Evolutionary conservation across 257 asterid species (phyloP).

Genomic region (Craterostigma plantagineum): DNA sequence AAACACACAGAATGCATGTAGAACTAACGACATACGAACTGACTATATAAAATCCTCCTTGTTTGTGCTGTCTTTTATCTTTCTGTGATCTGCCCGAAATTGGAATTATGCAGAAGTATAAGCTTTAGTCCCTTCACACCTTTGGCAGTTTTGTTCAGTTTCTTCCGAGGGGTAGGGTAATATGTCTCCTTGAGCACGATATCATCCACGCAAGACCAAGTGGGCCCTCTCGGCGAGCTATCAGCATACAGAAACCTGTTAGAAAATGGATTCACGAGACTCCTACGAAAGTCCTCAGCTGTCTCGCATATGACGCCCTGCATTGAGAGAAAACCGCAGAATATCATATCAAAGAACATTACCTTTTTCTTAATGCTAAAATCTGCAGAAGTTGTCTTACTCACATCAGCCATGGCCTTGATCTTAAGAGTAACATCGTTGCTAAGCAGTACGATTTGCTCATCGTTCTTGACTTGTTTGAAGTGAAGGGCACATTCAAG

Average conservation of each 20-base stretch:
- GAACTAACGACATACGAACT: too few species aligned
- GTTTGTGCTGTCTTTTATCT: too few species aligned
- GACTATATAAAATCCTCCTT: too few species aligned
- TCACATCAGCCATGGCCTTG: conserved; percentile 97
- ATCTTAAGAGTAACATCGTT: conserved; percentile 57
- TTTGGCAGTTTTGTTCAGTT: conserved; percentile 25
- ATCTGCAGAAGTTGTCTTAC: conserved; percentile 15
- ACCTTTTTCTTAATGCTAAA: background rate
- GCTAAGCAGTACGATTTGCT: conserved; percentile 60
- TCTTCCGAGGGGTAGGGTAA: conserved; percentile 37
- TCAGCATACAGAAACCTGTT: conserved; percentile 40
- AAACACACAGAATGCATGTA: too few species aligned
- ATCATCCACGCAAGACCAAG: conserved; percentile 56
- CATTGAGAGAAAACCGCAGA: conserved; percentile 4
- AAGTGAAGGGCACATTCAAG: conserved; percentile 51
- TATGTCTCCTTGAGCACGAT: conserved; percentile 43
- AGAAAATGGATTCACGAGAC: conserved; percentile 57
- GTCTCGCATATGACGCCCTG: conserved; percentile 76
- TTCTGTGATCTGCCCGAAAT: conserved; percentile 19
- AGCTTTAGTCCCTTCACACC: conserved; percentile 60
- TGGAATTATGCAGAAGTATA: conserved; percentile 53
- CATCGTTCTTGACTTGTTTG: conserved; percentile 22
- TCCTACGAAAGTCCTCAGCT: conserved; percentile 43
- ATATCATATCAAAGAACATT: too few species aligned
- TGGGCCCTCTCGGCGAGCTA: conserved; percentile 58